Percentiles rank a stretch among this genome's conserved stretches.
These are phyloP conservation scores for Phyllosticta capitalensis DNA, from an alignment of 2,329 filamentous ascomycete genomes.

Conservation along the genomic window DNA sequence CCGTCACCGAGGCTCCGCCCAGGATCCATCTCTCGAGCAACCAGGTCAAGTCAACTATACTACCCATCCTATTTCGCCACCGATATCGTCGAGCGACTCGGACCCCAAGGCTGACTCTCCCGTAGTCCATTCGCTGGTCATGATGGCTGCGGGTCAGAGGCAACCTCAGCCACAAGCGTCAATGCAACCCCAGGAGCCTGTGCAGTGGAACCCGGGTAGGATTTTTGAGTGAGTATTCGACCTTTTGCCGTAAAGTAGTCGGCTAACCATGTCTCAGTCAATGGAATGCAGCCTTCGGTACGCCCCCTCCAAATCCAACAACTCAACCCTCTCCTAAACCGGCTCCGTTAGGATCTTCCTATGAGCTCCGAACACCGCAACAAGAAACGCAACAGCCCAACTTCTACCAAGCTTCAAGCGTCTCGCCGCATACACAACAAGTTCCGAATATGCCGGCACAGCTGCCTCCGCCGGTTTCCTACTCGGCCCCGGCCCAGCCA, in stretches of 20 bases:
- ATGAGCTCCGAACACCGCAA: conserved; percentile 27
- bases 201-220: conserved; percentile 72
- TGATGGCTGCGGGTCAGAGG: conserved; percentile 54
- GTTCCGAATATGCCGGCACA: conserved; percentile 22
- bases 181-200: conserved; percentile 51
- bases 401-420: conserved; percentile 25
- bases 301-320: conserved; percentile 40
- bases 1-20: conserved; percentile 40
- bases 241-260: conserved; percentile 8
- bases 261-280: conserved; percentile 48
- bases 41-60: conserved; percentile 54
- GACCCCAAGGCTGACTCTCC: conserved; percentile 71
- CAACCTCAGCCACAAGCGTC: conserved; percentile 38
- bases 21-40: conserved; percentile 39
- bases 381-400: conserved; percentile 24
- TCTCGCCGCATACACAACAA: conserved; percentile 25
- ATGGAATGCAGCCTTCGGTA: conserved; percentile 92
- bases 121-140: conserved; percentile 59
- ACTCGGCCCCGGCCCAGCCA: conserved; percentile 20
- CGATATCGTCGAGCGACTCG: conserved; percentile 62
- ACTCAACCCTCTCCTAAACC: conserved; percentile 37
- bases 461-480: conserved; percentile 25
- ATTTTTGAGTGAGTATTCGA: conserved; percentile 71
- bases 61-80: conserved; percentile 68
- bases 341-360: conserved; percentile 28